Conservation (phyloP, 345 rosid species). For the Lepidium aucheri region DNA sequence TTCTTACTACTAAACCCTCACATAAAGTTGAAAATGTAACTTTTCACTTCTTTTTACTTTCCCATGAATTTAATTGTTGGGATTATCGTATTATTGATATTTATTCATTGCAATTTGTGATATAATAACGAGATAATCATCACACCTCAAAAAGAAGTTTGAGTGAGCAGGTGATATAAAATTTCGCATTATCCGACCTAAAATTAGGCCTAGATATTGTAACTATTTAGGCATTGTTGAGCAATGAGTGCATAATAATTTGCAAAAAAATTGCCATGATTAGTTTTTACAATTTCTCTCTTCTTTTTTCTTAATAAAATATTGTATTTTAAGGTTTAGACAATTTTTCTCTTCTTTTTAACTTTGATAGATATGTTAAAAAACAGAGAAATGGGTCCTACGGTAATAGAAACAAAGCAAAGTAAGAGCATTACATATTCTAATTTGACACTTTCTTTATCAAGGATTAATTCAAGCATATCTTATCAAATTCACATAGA, state of each 20-base stretch:
- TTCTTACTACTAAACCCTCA: conserved; percentile 4
- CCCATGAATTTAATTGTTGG: conserved; percentile 5
- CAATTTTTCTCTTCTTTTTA: not conserved
- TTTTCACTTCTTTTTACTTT: conserved; percentile 11
- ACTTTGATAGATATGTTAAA: conserved; percentile 11
- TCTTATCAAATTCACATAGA: not conserved
- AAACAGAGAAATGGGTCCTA: conserved; percentile 19
- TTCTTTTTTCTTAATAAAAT: not conserved
- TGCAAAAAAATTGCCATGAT: conserved; percentile 15
- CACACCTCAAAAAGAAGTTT: conserved; percentile 10
- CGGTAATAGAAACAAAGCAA: not conserved
- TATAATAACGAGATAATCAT: conserved; percentile 9
- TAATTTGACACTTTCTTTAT: conserved; percentile 16
- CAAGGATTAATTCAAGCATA: not conserved
- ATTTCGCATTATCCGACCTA: conserved; percentile 13
- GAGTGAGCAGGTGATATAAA: conserved; percentile 10
- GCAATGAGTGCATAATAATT: conserved; percentile 30
- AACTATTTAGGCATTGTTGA: conserved; percentile 9
- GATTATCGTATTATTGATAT: not conserved
- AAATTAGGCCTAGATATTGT: conserved; percentile 23
- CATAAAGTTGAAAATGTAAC: conserved; percentile 24
- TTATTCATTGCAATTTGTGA: not conserved
- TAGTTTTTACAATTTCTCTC: conserved; percentile 8
- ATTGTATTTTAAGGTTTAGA: conserved; percentile 13
- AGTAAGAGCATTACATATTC: conserved; percentile 8